phyloP scores from a whole-genome alignment of 805 yeast species.

The Ogataea zsoltii region DNA sequence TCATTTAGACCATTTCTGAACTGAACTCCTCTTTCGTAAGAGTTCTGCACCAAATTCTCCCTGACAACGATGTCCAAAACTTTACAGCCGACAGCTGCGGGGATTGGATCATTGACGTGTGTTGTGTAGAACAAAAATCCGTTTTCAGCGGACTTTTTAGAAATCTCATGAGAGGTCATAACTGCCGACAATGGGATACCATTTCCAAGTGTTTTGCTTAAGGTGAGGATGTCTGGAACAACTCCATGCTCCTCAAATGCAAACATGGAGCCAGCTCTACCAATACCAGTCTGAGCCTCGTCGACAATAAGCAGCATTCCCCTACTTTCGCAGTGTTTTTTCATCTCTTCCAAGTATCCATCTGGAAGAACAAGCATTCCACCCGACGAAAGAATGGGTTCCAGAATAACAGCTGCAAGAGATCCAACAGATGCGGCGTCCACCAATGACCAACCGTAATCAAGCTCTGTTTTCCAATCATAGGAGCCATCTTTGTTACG shows the following conservation, averaged over 20 bases:
- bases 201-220: constrained; percentile 36
- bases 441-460: constrained; percentile 29
- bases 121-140: constrained; percentile 32
- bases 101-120: constrained; percentile 33
- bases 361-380: constrained; percentile 47
- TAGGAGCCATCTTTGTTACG: constrained; percentile 30
- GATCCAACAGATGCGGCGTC: constrained; percentile 37
- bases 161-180: constrained; percentile 27
- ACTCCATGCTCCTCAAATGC: constrained; percentile 34
- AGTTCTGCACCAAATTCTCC: constrained; percentile 28
- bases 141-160: constrained; percentile 22
- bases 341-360: constrained; percentile 32
- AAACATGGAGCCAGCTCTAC: constrained; percentile 52
- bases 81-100: constrained; percentile 33
- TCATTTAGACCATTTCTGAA: constrained; percentile 26
- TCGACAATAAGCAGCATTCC: constrained; percentile 52
- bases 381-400: constrained; percentile 55
- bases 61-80: constrained; percentile 32
- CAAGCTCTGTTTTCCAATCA: constrained; percentile 32
- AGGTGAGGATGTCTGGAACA: constrained; percentile 35
- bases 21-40: constrained; percentile 29
- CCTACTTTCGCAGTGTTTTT: constrained; percentile 36
- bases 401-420: constrained; percentile 51
- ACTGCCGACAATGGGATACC: constrained; percentile 37
- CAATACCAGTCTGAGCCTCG: constrained; percentile 58